These are phyloP conservation scores for Pseudopyrenochaeta lycopersici DNA, from an alignment of 2,329 filamentous ascomycete genomes.

Conservation along the genomic window DNA sequence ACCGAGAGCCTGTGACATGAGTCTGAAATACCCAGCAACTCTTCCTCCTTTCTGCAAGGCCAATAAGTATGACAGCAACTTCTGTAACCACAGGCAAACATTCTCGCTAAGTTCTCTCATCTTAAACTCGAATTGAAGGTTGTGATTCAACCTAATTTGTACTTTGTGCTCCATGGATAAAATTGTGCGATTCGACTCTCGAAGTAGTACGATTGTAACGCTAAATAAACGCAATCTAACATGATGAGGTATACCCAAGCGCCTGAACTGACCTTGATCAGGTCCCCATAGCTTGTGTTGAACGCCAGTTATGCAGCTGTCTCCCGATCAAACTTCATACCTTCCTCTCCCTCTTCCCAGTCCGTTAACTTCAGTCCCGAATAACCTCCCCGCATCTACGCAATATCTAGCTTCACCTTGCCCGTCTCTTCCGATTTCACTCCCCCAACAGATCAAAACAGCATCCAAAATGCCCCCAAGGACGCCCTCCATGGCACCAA, in stretches of 20 bases:
- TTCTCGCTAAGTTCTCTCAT: too few species aligned
- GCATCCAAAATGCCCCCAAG: slow-evolving; percentile 88
- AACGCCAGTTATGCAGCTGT: not conserved
- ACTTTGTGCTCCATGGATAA: too few species aligned
- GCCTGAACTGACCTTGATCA: not conserved
- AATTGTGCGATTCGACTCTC: too few species aligned
- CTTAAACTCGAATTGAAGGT: too few species aligned
- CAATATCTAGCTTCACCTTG: slow-evolving; percentile 81
- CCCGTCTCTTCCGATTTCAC: slow-evolving; percentile 67
- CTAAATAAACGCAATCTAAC: not conserved
- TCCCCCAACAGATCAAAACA: slow-evolving; percentile 92
- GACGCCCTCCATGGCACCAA: slow-evolving; percentile 90
- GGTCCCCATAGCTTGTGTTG: not conserved
- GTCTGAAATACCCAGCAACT: too few species aligned
- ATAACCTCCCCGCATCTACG: slow-evolving; percentile 87
- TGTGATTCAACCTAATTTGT: too few species aligned
- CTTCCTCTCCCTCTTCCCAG: slow-evolving; percentile 31
- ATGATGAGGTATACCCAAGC: slow-evolving; percentile 19
- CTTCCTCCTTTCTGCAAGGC: too few species aligned
- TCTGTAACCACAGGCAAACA: too few species aligned
- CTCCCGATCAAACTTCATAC: slow-evolving; percentile 33
- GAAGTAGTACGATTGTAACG: too few species aligned
- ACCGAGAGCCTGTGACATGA: too few species aligned
- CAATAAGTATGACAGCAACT: too few species aligned
- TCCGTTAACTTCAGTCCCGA: slow-evolving; percentile 65